A percentile compares a stretch with the other conserved stretches of the same genome.
Evolutionary conservation across 2,329 filamentous ascomycete species (phyloP).

Genomic region (Botrytis tulipae): DNA sequence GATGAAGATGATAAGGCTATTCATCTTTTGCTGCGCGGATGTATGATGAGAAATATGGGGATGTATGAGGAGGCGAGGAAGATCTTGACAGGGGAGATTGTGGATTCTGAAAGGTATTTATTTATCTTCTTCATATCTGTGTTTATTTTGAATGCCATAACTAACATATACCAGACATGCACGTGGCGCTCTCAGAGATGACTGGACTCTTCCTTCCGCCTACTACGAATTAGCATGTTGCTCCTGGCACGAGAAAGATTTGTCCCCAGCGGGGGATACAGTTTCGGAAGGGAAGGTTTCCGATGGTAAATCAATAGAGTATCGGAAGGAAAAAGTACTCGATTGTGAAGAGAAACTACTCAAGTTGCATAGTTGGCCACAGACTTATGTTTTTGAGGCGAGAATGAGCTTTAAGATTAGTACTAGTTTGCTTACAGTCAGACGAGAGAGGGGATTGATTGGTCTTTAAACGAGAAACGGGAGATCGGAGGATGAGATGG

Average conservation of each 20-base stretch:
- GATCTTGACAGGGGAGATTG: slow-evolving; percentile 60
- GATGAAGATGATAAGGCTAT: slow-evolving; percentile 62
- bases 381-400: slow-evolving; percentile 69
- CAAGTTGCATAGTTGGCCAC: slow-evolving; percentile 69
- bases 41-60: slow-evolving; percentile 63
- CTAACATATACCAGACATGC: slow-evolving; percentile 41
- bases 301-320: slow-evolving; percentile 62
- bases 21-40: slow-evolving; percentile 63
- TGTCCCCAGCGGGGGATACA: slow-evolving; percentile 37
- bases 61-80: slow-evolving; percentile 62
- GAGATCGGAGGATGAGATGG: too few relatives aligned
- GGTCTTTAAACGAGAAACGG: slow-evolving; percentile 16
- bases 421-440: slow-evolving; percentile 33
- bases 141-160: slow-evolving; percentile 15
- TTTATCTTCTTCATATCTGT: slow-evolving; percentile 28
- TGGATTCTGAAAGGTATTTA: slow-evolving; percentile 62
- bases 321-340: slow-evolving; percentile 48
- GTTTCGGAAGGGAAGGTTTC: slow-evolving; percentile 56
- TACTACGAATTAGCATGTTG: slow-evolving; percentile 85
- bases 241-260: slow-evolving; percentile 66
- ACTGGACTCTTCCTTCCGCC: slow-evolving; percentile 70
- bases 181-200: slow-evolving; percentile 61
- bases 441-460: slow-evolving; percentile 32
- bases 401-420: slow-evolving; percentile 64
- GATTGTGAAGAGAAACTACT: slow-evolving; percentile 65